A percentile compares a stretch with the other conserved stretches of the same genome.
Evolutionary conservation across 2,329 filamentous ascomycete species (phyloP).

Genomic region (Sporothrix inflata): DNA sequence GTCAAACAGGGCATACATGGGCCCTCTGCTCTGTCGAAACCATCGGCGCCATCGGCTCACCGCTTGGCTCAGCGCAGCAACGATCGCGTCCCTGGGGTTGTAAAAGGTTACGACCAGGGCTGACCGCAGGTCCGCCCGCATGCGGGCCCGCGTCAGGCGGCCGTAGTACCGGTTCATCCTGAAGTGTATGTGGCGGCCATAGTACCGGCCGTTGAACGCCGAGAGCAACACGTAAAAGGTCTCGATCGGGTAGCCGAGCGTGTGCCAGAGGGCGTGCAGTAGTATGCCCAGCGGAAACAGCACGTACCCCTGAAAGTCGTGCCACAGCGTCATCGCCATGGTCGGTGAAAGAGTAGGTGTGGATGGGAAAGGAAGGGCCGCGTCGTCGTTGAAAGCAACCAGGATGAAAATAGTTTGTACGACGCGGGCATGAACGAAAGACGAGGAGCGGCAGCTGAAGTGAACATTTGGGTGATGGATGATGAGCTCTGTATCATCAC

Average conservation of each 20-base stretch:
- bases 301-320: not conserved
- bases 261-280: not conserved
- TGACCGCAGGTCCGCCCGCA: not conserved
- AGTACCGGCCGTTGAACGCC: not conserved
- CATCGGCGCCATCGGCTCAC: conserved; percentile 3
- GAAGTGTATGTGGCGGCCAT: not conserved
- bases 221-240: conserved; percentile 14
- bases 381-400: no score
- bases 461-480: no score
- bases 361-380: no score
- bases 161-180: conserved; percentile 2
- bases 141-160: conserved; percentile 14
- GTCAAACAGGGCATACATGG: conserved; percentile 13
- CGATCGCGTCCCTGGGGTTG: conserved; percentile 1
- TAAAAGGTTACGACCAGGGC: no score
- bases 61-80: not conserved
- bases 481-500: no score
- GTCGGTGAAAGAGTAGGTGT: no score
- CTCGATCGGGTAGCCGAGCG: conserved; percentile 3
- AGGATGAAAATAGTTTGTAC: no score
- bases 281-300: conserved; percentile 8
- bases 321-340: not conserved
- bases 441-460: no score
- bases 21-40: conserved; percentile 5
- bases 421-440: no score